These are phyloP conservation scores for Selaginella moellendorffii DNA, from an alignment of 75 land plant species.

Conservation along the genomic window DNA sequence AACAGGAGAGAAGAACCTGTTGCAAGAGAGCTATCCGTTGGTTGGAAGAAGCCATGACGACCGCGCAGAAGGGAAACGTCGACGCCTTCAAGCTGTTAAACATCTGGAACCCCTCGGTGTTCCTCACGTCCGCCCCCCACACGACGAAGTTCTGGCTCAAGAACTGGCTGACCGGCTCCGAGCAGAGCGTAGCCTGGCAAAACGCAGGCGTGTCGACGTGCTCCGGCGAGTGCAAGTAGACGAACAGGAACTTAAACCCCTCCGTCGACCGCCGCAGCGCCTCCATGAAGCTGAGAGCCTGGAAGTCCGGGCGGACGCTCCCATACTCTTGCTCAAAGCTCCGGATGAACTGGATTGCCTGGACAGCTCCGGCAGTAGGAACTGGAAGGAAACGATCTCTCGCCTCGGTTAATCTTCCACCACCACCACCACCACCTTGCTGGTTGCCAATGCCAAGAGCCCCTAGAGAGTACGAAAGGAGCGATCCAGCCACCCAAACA, in stretches of 20 bases:
- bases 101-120: constrained; percentile 92
- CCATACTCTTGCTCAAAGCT: constrained; percentile 81
- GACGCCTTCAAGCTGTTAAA: constrained; percentile 97
- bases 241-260: constrained; percentile 76
- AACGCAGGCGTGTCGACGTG: constrained; percentile 78
- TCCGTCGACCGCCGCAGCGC: constrained; percentile 54
- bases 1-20: constrained; percentile 42
- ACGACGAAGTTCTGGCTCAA: constrained; percentile 83
- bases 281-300: constrained; percentile 67
- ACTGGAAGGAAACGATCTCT: constrained; percentile 23
- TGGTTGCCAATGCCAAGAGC: constrained; percentile 31
- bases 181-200: constrained; percentile 59
- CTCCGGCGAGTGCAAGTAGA: constrained; percentile 95
- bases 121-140: constrained; percentile 85
- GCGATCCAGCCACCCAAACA: constrained; percentile 77
- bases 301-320: constrained; percentile 40
- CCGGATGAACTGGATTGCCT: constrained; percentile 53
- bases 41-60: constrained; percentile 80
- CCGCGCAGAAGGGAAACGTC: constrained; percentile 86
- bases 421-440: constrained; percentile 6
- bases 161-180: constrained; percentile 44
- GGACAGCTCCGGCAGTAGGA: constrained; percentile 40
- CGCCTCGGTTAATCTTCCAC: constrained; percentile 13
- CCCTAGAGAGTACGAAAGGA: constrained; percentile 47
- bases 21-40: constrained; percentile 78